Conservation (phyloP, 2,329 filamentous ascomycete species). For the Acrocalymma vagum region DNA sequence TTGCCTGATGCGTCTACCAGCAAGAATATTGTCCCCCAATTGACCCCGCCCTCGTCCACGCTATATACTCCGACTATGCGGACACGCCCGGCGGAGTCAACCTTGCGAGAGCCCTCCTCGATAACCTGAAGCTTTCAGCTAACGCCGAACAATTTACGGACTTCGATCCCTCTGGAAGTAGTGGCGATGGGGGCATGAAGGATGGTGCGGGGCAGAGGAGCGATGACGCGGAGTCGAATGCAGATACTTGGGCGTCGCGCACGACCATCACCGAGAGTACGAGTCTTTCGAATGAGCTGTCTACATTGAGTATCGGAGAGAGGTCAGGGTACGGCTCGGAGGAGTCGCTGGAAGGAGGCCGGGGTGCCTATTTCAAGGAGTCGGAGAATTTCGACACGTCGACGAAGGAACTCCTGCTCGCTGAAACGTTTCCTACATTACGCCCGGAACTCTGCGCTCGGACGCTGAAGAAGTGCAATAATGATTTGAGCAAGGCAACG, state of each 20-base stretch:
- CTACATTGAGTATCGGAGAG: slow-evolving; percentile 40
- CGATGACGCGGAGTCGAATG: slow-evolving; percentile 42
- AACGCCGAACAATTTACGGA: slow-evolving; percentile 73
- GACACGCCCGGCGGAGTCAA: slow-evolving; percentile 61
- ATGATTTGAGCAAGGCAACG: slow-evolving; percentile 74
- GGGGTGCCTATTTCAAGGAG: slow-evolving; percentile 46
- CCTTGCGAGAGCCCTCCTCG: slow-evolving; percentile 66
- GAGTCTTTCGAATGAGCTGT: slow-evolving; percentile 57
- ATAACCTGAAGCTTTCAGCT: slow-evolving; percentile 72
- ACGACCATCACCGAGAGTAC: slow-evolving; percentile 61
- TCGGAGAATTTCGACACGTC: slow-evolving; percentile 60
- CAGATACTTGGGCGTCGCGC: slow-evolving; percentile 47
- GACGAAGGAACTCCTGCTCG: slow-evolving; percentile 70
- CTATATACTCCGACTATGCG: slow-evolving; percentile 79
- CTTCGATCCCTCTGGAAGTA: slow-evolving; percentile 80
- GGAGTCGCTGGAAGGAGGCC: slow-evolving; percentile 30
- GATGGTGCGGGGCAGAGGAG: slow-evolving; percentile 24
- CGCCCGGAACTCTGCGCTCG: slow-evolving; percentile 71
- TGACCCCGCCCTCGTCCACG: slow-evolving; percentile 79
- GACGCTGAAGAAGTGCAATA: slow-evolving; percentile 72
- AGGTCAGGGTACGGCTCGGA: slow-evolving; percentile 29
- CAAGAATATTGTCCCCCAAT: slow-evolving; percentile 77
- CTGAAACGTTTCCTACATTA: slow-evolving; percentile 75
- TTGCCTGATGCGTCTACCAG: no score
- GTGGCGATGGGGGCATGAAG: slow-evolving; percentile 50